phyloP scores from a whole-genome alignment of 192 early-diverging fungal species.

The Linnemannia zychae region DNA sequence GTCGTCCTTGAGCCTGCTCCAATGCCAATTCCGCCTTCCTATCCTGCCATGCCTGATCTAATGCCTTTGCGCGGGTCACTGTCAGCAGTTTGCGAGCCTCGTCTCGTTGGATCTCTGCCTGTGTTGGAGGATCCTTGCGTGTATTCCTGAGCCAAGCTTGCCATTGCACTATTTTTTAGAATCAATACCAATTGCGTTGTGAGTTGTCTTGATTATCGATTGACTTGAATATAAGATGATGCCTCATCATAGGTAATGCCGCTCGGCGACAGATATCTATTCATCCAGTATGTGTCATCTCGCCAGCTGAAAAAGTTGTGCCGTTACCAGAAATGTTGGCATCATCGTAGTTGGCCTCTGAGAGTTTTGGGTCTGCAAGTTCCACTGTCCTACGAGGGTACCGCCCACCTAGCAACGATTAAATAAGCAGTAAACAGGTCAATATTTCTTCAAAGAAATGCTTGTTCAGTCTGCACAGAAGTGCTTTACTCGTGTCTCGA shows the following conservation, averaged over 20 bases:
- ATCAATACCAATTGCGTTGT: too few species aligned
- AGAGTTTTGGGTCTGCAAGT: slow-evolving; percentile 33
- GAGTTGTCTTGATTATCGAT: too few species aligned
- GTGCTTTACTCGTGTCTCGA: too few species aligned
- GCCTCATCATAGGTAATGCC: too few species aligned
- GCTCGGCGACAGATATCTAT: too few species aligned
- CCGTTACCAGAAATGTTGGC: slow-evolving; percentile 45
- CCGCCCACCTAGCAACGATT: slow-evolving; percentile 28
- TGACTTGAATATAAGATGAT: too few species aligned
- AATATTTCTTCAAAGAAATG: neutral
- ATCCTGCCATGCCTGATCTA: slow-evolving; percentile 56
- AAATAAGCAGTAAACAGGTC: neutral
- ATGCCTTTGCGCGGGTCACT: slow-evolving; percentile 32
- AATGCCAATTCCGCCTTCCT: slow-evolving; percentile 45
- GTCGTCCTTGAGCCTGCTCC: slow-evolving; percentile 41
- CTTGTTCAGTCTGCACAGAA: too few species aligned
- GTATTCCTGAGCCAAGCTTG: slow-evolving; percentile 56
- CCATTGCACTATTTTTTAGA: slow-evolving; percentile 35
- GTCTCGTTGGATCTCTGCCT: slow-evolving; percentile 45
- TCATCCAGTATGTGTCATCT: neutral
- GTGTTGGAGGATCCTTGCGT: slow-evolving; percentile 32
- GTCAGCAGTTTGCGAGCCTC: slow-evolving; percentile 48
- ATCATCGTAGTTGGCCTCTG: slow-evolving; percentile 52
- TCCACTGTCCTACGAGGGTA: slow-evolving; percentile 48
- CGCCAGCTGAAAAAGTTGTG: too few species aligned